Base-by-base conservation (phyloP, 2,329 filamentous ascomycete species). In the Calonectria naviculata region DNA sequence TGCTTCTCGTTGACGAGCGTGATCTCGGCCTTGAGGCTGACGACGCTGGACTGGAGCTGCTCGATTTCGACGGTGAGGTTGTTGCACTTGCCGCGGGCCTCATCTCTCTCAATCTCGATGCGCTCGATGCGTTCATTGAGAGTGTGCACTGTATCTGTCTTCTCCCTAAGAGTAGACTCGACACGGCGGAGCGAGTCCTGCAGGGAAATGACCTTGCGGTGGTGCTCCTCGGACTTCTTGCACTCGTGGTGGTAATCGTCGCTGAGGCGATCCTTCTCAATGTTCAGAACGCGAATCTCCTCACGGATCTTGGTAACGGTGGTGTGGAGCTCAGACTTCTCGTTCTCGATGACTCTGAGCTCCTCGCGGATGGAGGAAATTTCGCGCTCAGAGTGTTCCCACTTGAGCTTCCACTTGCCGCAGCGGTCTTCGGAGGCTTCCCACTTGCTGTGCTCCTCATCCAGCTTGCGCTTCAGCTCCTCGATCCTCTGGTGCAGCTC, bases 321-420 rank as follows among this genome's bases (percentile, higher is more conserved):
- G 31, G 10, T 7, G n/a, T 24, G 34, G 2, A 58, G 31, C 13
- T 58, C 52, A 7, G 31, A 19, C 52, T 58, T 58, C 31, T 28
- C 13, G 13, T 13, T 58, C 52, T 58, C 52, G 21, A 58, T 21
- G 7, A 38, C 15, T 12, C 52, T 31, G 21, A 58, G 17, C 34
- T 58, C 52, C 52, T 58, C 52, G 1, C 52, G 52, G 31, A 58
- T 38, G 13, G 52, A 58, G 12, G 21, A 21, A 26, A 58, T 58
- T 34, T 58, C 52, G 21, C 52, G 52, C 31, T 58, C 52, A 7
- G 29, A 36, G 31, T 58, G 52, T 34, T 58, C 52, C 52, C 52
- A 58, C 52, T 58, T 58, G 31, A 58, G 52, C 52, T 58, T 58
- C 52, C 52, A 58, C 52, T 58, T 58, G 52, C 52, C 52, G 31